Evolutionary conservation across 306 rosid species (phyloP).

Genomic region (Crataegus laevigata): DNA sequence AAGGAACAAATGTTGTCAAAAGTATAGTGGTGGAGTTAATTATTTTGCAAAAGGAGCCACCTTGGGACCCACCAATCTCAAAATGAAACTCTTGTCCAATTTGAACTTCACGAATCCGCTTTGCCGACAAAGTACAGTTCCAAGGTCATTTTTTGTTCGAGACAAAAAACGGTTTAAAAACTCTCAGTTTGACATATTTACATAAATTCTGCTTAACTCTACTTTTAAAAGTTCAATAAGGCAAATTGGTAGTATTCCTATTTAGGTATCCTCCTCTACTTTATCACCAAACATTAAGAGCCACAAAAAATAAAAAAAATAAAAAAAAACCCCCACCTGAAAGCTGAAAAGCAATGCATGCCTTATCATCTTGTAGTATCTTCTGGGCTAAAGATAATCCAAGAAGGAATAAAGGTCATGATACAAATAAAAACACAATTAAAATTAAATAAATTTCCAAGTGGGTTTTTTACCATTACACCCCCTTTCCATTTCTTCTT

Average conservation of each 20-base stretch:
- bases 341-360: too few species aligned
- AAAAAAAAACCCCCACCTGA: background rate
- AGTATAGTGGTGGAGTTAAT: slow-evolving; percentile 4
- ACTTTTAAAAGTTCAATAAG: too few species aligned
- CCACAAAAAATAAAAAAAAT: background rate
- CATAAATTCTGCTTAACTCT: too few species aligned
- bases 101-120: slow-evolving; percentile 9
- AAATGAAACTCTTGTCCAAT: slow-evolving; percentile 18
- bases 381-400: too few species aligned
- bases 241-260: background rate
- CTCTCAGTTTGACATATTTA: too few species aligned
- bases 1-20: slow-evolving; percentile 27
- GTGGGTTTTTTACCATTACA: slow-evolving; percentile 17
- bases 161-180: too few species aligned
- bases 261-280: slow-evolving; percentile 6
- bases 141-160: too few species aligned
- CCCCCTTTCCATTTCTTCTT: slow-evolving; percentile 25
- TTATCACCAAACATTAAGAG: background rate
- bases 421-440: slow-evolving; percentile 4
- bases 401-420: background rate
- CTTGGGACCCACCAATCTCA: slow-evolving; percentile 24
- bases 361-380: too few species aligned
- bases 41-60: background rate
- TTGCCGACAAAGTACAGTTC: too few species aligned
- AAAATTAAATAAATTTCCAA: slow-evolving; percentile 13